These are phyloP conservation scores for Aureobasidium sp. DNA, from an alignment of 2,329 filamentous ascomycete genomes.

Conservation along the genomic window DNA sequence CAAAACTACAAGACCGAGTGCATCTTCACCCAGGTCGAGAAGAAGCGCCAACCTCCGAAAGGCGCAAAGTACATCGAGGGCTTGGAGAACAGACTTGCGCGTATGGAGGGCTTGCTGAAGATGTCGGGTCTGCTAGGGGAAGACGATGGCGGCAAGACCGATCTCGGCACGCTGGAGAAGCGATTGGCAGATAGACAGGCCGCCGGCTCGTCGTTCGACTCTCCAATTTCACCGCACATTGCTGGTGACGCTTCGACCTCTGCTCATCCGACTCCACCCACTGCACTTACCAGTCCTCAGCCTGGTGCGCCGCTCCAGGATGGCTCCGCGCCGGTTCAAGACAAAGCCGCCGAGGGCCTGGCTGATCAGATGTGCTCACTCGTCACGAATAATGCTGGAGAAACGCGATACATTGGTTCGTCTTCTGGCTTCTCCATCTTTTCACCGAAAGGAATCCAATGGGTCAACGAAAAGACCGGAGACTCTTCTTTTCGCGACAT, in stretches of 20 bases:
- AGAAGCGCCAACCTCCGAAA: conserved; percentile 95
- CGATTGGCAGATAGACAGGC: conserved; percentile 49
- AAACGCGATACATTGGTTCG: conserved; percentile 93
- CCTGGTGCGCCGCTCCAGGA: conserved; percentile 46
- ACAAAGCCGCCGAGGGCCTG: conserved; percentile 68
- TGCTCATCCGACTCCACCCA: conserved; percentile 41
- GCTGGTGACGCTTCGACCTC: conserved; percentile 20
- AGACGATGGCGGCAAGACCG: conserved; percentile 76
- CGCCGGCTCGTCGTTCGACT: conserved; percentile 18
- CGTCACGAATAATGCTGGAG: conserved; percentile 88
- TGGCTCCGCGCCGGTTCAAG: conserved; percentile 32
- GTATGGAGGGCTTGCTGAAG: conserved; percentile 87
- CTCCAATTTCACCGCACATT: conserved; percentile 6
- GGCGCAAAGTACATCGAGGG: conserved; percentile 98
- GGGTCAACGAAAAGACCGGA: conserved; percentile 98
- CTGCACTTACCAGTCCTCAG: conserved; percentile 43
- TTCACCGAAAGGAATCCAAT: conserved; percentile 94
- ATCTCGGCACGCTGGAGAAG: conserved; percentile 82
- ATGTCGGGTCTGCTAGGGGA: conserved; percentile 81
- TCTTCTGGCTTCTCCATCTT: conserved; percentile 99
- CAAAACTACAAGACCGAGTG: conserved; percentile 98
- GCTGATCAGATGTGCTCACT: conserved; percentile 99
- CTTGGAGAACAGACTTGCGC: conserved; percentile 85
- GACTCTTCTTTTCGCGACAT: conserved; percentile 90
- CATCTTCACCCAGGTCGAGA: conserved; percentile 95